Conservation (phyloP, 371 early-diverging fungal species). For the Syncephalastrum racemosum region DNA sequence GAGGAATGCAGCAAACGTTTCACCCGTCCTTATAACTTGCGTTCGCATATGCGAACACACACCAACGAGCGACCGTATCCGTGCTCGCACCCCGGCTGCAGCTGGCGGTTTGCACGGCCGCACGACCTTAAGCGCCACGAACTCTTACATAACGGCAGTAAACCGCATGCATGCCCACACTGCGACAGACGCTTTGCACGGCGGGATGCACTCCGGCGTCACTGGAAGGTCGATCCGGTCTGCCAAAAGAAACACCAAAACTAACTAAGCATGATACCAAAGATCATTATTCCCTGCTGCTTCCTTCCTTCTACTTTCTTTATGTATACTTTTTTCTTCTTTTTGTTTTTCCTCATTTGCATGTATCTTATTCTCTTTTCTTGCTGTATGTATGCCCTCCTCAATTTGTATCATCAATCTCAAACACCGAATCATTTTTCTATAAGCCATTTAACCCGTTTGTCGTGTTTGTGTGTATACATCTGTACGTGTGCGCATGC, state of each 20-base stretch:
- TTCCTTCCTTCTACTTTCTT: too few relatives aligned
- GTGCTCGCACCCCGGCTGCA: constrained; percentile 51
- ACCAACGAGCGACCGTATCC: constrained; percentile 70
- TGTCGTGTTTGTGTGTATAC: too few relatives aligned
- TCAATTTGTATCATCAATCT: too few relatives aligned
- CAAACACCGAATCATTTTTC: too few relatives aligned
- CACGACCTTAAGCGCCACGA: constrained; percentile 79
- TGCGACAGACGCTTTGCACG: constrained; percentile 72
- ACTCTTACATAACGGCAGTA: constrained; percentile 60
- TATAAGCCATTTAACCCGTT: too few relatives aligned
- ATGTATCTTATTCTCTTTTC: too few relatives aligned
- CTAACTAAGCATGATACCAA: too few relatives aligned
- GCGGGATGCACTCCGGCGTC: constrained; percentile 69
- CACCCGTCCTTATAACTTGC: constrained; percentile 73
- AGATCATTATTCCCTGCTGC: too few relatives aligned
- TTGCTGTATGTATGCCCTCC: too few relatives aligned
- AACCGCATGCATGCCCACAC: constrained; percentile 55
- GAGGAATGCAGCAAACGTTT: constrained; percentile 63
- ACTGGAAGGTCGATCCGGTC: constrained; percentile 48
- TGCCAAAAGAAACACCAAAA: background rate
- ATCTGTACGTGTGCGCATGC: too few relatives aligned
- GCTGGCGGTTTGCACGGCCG: constrained; percentile 68
- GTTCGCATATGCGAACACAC: constrained; percentile 72
- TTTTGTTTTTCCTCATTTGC: too few relatives aligned
- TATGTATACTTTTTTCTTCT: too few relatives aligned